Conservation (phyloP, 2,329 filamentous ascomycete species). For the Monascus ruber region DNA sequence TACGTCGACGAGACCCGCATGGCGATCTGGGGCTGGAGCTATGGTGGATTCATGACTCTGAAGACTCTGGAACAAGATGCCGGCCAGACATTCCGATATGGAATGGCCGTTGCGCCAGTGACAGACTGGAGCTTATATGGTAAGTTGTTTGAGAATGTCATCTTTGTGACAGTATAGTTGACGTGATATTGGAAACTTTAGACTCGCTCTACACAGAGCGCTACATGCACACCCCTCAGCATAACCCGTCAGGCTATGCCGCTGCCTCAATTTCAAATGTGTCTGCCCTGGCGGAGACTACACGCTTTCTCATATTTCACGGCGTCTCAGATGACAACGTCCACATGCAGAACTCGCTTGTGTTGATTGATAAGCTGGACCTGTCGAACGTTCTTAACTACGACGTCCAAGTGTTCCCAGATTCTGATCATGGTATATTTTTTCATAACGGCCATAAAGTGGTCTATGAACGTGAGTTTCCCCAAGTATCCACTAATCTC, state of each 20-base stretch:
- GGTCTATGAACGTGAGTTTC: conserved; percentile 74
- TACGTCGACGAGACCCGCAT: conserved; percentile 77
- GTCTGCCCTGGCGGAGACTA: conserved; percentile 59
- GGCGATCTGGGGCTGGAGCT: conserved; percentile 98
- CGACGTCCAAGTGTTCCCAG: conserved; percentile 91
- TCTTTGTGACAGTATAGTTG: too few species aligned
- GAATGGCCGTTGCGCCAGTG: conserved; percentile 97
- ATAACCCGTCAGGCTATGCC: conserved; percentile 68
- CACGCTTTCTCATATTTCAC: conserved; percentile 90
- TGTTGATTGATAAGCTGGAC: conserved; percentile 76
- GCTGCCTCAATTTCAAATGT: conserved; percentile 64
- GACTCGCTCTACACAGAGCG: conserved; percentile 41
- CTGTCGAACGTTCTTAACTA: conserved; percentile 77
- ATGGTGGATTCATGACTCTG: conserved; percentile 86
- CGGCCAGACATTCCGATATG: conserved; percentile 83
- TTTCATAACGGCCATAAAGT: conserved; percentile 89
- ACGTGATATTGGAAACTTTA: too few species aligned
- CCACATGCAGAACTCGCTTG: conserved; percentile 88
- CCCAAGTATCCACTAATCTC: conserved; percentile 1
- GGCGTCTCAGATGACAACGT: conserved; percentile 96
- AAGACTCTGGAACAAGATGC: conserved; percentile 90
- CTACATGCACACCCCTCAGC: conserved; percentile 90
- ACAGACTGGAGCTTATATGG: conserved; percentile 90
- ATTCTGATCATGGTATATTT: conserved; percentile 87
- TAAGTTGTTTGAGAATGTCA: too few species aligned